A percentile compares a stretch with the other conserved stretches of the same genome.
Evolutionary conservation across 2,329 filamentous ascomycete genomes (phyloP).

Genomic region (Apiospora phragmitis): DNA sequence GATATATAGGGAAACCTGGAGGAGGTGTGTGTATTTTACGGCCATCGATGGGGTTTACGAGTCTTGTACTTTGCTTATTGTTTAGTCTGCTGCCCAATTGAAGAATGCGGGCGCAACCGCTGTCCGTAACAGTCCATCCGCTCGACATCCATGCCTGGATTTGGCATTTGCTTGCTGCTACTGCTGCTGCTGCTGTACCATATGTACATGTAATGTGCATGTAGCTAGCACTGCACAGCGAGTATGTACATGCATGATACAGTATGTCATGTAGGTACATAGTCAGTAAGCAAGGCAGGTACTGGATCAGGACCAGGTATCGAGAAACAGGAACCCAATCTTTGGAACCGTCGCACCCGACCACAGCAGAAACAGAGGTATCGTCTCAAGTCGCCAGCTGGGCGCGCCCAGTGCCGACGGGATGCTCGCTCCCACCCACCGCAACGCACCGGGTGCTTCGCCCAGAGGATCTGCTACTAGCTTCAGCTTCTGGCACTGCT

Average conservation of each 20-base stretch:
- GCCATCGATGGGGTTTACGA: background rate
- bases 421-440: background rate
- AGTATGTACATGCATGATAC: background rate
- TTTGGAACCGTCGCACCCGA: slow-evolving; percentile 7
- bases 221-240: slow-evolving; percentile 1
- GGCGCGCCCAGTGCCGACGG: background rate
- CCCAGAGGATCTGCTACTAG: background rate
- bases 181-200: background rate
- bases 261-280: background rate
- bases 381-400: background rate
- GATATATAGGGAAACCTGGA: background rate
- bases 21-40: background rate
- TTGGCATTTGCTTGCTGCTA: background rate
- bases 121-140: slow-evolving; percentile 4
- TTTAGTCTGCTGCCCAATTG: background rate
- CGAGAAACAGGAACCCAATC: slow-evolving; percentile 7
- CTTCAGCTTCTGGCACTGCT: background rate
- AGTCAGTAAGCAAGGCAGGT: background rate
- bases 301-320: slow-evolving; percentile 1
- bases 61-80: background rate
- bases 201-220: background rate
- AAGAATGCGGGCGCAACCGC: slow-evolving; percentile 6
- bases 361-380: slow-evolving; percentile 5
- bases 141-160: background rate
- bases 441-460: background rate